Evolutionary conservation across 2,329 filamentous ascomycete species (phyloP).

Genomic region (Cladosporium sp.): DNA sequence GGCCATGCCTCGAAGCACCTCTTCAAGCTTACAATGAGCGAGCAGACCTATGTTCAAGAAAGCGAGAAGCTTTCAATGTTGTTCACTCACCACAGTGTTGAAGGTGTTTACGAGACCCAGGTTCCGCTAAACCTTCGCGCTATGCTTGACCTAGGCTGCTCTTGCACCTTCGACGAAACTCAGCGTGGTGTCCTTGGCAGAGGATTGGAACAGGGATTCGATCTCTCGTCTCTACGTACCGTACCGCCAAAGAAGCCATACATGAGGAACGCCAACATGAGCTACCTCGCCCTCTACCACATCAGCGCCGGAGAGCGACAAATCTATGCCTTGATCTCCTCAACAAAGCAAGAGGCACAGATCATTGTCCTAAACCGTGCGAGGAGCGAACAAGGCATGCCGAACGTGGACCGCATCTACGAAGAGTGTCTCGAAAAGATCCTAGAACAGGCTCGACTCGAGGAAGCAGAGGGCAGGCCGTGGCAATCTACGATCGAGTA

Average conservation of each 20-base stretch:
- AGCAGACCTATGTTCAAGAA: conserved; percentile 81
- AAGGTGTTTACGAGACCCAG: conserved; percentile 95
- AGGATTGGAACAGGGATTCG: conserved; percentile 89
- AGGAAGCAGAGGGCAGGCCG: conserved; percentile 62
- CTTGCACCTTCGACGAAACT: conserved; percentile 87
- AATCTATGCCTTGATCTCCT: conserved; percentile 90
- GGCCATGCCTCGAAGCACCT: conserved; percentile 90
- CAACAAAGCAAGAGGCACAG: conserved; percentile 70
- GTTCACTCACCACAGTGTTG: conserved; percentile 89
- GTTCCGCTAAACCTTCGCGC: conserved; percentile 82
- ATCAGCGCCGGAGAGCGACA: conserved; percentile 85
- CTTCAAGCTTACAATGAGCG: conserved; percentile 86
- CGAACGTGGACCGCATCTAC: conserved; percentile 88
- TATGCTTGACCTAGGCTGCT: conserved; percentile 80
- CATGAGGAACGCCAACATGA: conserved; percentile 63
- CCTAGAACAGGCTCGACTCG: conserved; percentile 44
- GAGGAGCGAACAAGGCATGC: conserved; percentile 77
- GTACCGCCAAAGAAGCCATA: conserved; percentile 67
- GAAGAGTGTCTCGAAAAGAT: conserved; percentile 56
- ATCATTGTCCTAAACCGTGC: conserved; percentile 82
- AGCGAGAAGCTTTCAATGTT: conserved; percentile 74
- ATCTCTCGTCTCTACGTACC: conserved; percentile 69
- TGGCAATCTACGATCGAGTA: conserved; percentile 83
- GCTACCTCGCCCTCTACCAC: conserved; percentile 90
- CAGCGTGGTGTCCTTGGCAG: conserved; percentile 88